Percentiles rank a stretch among this genome's conserved stretches.
Conservation (phyloP, 495 filamentous ascomycete species). For the Neurospora sp. region DNA sequence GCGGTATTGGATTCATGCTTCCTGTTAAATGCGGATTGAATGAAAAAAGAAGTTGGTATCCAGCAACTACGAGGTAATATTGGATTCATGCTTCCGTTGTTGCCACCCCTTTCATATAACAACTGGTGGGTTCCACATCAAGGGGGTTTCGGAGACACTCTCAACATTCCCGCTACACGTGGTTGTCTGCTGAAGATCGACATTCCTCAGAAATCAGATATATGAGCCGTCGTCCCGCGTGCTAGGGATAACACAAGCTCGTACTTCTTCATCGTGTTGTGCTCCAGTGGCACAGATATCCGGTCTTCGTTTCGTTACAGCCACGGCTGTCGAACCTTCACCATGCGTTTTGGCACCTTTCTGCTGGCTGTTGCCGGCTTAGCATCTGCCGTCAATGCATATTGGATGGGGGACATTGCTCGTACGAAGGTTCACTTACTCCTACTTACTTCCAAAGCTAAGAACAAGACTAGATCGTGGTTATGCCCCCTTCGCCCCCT, state of each 20-base stretch:
- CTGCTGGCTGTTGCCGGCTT: slow-evolving; percentile 30
- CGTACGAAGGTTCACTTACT: slow-evolving; percentile 18
- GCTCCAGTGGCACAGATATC: neutral
- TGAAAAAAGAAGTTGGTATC: too few relatives aligned
- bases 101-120: neutral
- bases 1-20: neutral
- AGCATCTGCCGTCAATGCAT: slow-evolving; percentile 26
- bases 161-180: neutral
- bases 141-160: neutral
- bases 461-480: slow-evolving; percentile 29
- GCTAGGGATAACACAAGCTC: neutral
- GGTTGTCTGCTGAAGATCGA: neutral
- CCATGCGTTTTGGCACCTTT: slow-evolving; percentile 30
- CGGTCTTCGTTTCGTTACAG: neutral
- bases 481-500: slow-evolving; percentile 32
- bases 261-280: slow-evolving; percentile 5
- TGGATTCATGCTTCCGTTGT: neutral
- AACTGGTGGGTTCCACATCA: neutral
- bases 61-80: too few relatives aligned
- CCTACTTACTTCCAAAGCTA: neutral
- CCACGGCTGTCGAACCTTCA: neutral
- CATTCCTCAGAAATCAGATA: neutral
- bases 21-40: too few relatives aligned
- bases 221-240: neutral
- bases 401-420: slow-evolving; percentile 34